A percentile compares a stretch with the other conserved stretches of the same genome.
Conservation (phyloP, 192 early-diverging fungal species). For the Umbelopsis sp. region DNA sequence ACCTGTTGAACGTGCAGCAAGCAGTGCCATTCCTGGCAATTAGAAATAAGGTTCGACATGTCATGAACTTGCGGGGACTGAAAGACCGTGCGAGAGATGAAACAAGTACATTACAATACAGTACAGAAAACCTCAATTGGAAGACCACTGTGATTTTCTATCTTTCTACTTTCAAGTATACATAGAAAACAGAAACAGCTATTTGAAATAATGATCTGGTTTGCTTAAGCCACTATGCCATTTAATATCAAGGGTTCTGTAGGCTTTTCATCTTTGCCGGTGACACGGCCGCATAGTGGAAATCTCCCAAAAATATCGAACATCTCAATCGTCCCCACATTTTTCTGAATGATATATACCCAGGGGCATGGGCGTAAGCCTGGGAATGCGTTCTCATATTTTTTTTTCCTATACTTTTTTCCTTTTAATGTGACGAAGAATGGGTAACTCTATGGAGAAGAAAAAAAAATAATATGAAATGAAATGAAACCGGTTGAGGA, state of each 20-base stretch:
- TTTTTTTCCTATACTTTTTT: neutral
- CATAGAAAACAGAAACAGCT: no score
- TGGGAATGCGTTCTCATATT: no score
- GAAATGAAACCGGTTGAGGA: neutral
- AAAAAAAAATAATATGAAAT: neutral
- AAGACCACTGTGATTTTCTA: no score
- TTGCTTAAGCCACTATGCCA: slow-evolving; percentile 13
- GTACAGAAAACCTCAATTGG: no score
- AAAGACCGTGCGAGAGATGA: slow-evolving; percentile 10
- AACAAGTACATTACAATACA: no score
- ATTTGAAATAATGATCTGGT: no score
- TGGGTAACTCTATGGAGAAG: slow-evolving; percentile 5
- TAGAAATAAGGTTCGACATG: neutral
- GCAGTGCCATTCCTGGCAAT: neutral
- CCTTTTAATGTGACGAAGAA: slow-evolving; percentile 8
- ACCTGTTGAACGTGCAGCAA: neutral
- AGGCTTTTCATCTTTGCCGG: neutral
- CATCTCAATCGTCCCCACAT: no score
- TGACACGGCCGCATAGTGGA: neutral
- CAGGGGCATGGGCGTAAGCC: no score
- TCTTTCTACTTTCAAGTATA: no score
- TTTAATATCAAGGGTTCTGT: neutral
- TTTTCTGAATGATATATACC: no score
- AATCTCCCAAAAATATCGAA: no score
- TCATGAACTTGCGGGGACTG: neutral